Percentiles rank a stretch among this genome's conserved stretches.
phyloP scores from a whole-genome alignment of 176 grass and related monocot species.

The Typha latifolia region DNA sequence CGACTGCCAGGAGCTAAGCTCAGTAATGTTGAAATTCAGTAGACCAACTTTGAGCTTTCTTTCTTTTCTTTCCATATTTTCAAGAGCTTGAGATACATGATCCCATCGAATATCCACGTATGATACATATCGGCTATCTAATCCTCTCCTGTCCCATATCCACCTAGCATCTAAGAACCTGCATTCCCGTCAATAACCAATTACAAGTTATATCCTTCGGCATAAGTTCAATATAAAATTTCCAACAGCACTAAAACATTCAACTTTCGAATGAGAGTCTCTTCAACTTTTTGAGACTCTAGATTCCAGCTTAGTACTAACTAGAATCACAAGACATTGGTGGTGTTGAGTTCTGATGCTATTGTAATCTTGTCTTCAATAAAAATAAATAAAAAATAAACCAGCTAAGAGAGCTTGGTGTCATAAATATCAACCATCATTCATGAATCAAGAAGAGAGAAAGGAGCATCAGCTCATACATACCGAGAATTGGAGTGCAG shows the following conservation, averaged over 20 bases:
- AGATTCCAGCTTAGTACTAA: no score
- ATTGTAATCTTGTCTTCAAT: background rate
- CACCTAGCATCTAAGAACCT: slow-evolving; percentile 32
- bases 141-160: slow-evolving; percentile 19
- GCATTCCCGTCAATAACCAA: background rate
- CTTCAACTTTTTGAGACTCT: no score
- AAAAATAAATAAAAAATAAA: no score
- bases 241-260: no score
- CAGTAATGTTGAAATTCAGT: slow-evolving; percentile 58
- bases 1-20: slow-evolving; percentile 33
- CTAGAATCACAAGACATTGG: background rate
- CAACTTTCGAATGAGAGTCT: no score
- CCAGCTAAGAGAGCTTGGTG: background rate
- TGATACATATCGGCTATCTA: slow-evolving; percentile 24
- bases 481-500: slow-evolving; percentile 6
- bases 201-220: background rate
- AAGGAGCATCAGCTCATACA: slow-evolving; percentile 1
- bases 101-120: slow-evolving; percentile 34
- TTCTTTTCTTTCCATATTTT: background rate
- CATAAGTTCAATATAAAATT: no score
- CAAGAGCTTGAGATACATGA: slow-evolving; percentile 15
- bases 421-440: background rate
- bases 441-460: slow-evolving; percentile 1
- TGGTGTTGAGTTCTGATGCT: background rate
- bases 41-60: slow-evolving; percentile 29